A percentile compares a stretch with the other conserved stretches of the same genome.
These are phyloP conservation scores for Dioscorea alata DNA, from an alignment of 106 monocot species.

Conservation along the genomic window DNA sequence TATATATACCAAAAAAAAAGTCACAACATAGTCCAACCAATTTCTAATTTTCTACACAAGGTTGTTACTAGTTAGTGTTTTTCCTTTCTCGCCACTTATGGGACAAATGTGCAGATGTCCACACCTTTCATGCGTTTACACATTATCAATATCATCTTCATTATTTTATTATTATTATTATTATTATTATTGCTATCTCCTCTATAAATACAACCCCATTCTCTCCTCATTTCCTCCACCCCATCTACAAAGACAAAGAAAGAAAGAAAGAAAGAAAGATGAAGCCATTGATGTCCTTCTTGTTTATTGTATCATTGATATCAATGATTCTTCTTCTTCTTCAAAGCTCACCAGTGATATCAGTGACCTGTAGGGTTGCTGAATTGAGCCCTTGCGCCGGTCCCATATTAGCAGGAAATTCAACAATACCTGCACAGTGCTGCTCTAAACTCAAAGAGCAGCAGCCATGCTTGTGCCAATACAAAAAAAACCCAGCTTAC, in stretches of 20 bases:
- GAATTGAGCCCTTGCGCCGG: conserved; percentile 1
- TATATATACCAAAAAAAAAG: no score
- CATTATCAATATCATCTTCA: neutral
- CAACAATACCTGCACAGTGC: neutral
- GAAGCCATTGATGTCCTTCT: neutral
- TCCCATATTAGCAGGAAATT: neutral
- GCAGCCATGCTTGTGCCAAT: conserved; percentile 12
- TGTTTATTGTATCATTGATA: neutral
- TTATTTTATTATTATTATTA: neutral
- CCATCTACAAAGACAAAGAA: no score
- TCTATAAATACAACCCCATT: neutral
- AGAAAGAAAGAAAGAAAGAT: no score
- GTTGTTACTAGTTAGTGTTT: no score
- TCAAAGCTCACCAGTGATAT: neutral
- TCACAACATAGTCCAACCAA: no score
- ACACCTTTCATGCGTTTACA: neutral
- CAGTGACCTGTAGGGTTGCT: neutral
- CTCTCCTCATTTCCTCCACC: no score
- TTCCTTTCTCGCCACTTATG: no score
- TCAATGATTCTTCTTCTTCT: neutral
- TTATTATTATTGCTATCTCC: neutral
- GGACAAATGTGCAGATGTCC: no score
- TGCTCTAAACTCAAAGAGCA: conserved; percentile 3
- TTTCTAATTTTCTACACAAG: no score
- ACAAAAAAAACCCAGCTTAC: conserved; percentile 5